Percentiles rank a stretch among this genome's conserved stretches.
Conservation (phyloP, 306 rosid genomes). For the Prunus davidiana region DNA sequence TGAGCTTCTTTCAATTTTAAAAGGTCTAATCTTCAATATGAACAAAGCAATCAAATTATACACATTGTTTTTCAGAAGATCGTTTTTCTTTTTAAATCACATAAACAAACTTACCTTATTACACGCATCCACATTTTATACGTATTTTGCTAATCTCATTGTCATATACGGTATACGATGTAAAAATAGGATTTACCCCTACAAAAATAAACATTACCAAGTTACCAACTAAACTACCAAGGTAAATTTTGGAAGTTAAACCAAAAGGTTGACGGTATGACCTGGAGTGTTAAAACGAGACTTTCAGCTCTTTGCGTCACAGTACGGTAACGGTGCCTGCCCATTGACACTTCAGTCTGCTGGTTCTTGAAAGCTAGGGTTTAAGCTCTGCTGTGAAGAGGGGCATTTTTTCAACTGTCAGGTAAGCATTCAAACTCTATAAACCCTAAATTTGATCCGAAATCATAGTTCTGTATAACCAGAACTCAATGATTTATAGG, state of each 20-base stretch:
- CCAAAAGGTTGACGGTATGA: no score
- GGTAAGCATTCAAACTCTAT: neutral
- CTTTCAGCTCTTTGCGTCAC: neutral
- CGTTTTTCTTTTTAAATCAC: no score
- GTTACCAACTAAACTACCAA: no score
- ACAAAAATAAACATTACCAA: no score
- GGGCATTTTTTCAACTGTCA: neutral
- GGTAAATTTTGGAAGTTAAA: no score
- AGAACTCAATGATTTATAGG: constrained; percentile 37
- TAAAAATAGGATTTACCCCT: no score
- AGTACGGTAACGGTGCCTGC: neutral
- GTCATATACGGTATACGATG: no score
- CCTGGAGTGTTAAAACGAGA: neutral
- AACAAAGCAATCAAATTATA: neutral
- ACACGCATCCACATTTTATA: neutral
- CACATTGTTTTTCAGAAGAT: neutral
- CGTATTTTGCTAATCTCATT: neutral
- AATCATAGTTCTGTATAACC: neutral
- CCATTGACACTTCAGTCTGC: neutral
- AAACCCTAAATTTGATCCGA: neutral
- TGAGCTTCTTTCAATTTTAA: no score
- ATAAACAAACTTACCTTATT: no score
- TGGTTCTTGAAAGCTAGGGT: neutral
- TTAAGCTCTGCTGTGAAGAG: constrained; percentile 1
- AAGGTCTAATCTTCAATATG: no score